Evolutionary conservation across 352 stramenopile species (phyloP).

Genomic region (Globisporangium echinulatum): DNA sequence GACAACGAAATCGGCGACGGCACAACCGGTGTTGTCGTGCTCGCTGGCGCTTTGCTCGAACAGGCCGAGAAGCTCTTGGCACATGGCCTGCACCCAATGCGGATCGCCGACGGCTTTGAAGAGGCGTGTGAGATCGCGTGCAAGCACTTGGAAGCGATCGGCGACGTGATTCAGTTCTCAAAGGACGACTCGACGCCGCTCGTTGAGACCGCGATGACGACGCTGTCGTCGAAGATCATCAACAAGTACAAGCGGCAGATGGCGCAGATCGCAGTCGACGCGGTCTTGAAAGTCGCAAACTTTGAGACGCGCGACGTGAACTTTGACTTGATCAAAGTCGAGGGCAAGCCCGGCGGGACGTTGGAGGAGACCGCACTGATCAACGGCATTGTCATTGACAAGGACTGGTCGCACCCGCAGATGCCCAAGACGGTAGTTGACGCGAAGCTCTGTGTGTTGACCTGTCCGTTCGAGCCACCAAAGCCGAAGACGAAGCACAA

Average conservation of each 20-base stretch:
- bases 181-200: constrained; percentile 93
- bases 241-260: constrained; percentile 99
- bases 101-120: constrained; percentile 98
- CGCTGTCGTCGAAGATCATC: constrained; percentile 98
- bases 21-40: constrained; percentile 99
- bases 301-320: constrained; percentile 98
- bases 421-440: constrained; percentile 97
- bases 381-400: constrained; percentile 99
- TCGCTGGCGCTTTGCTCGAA: constrained; percentile 96
- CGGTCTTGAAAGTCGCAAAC: constrained; percentile 97
- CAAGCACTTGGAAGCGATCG: constrained; percentile 93
- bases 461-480: constrained; percentile 98
- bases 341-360: constrained; percentile 96
- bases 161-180: constrained; percentile 95
- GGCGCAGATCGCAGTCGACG: constrained; percentile 97
- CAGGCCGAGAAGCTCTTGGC: constrained; percentile 96
- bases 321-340: constrained; percentile 99
- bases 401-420: constrained; percentile 99
- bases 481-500: constrained; percentile 99
- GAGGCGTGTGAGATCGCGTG: constrained; percentile 96
- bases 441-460: constrained; percentile 98
- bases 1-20: constrained; percentile 99
- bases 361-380: constrained; percentile 98
- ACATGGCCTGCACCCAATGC: constrained; percentile 96
- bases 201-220: constrained; percentile 97